A percentile compares a stretch with the other conserved stretches of the same genome.
Conservation (phyloP, 2,329 filamentous ascomycete species). For the Alternaria solani region DNA sequence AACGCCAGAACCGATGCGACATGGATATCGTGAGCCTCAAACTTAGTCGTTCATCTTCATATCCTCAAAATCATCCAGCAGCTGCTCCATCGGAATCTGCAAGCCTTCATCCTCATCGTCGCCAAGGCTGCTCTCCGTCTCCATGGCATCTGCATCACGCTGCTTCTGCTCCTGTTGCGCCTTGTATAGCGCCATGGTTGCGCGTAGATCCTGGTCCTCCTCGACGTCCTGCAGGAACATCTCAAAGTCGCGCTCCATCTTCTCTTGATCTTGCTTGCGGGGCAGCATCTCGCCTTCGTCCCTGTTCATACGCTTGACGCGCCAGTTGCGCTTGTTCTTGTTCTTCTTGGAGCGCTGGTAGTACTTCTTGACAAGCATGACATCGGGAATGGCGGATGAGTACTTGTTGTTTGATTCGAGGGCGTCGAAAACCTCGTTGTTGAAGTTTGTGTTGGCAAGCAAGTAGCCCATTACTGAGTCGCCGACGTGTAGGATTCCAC, state of each 20-base stretch:
- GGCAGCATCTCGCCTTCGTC: conserved; percentile 89
- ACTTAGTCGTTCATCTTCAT: conserved; percentile 69
- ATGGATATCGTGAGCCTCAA: not conserved
- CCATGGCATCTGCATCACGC: conserved; percentile 71
- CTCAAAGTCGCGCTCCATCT: conserved; percentile 93
- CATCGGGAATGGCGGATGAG: conserved; percentile 82
- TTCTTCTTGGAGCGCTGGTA: conserved; percentile 85
- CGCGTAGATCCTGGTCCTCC: conserved; percentile 87
- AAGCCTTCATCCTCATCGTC: conserved; percentile 63
- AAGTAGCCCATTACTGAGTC: conserved; percentile 97
- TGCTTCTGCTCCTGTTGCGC: conserved; percentile 62
- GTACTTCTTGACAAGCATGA: conserved; percentile 95
- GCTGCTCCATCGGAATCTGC: conserved; percentile 61
- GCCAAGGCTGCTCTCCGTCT: conserved; percentile 66
- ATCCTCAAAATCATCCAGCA: conserved; percentile 94
- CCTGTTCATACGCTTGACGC: conserved; percentile 89
- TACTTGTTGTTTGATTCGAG: conserved; percentile 80
- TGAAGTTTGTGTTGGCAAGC: conserved; percentile 88
- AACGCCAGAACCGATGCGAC: conserved; percentile 9
- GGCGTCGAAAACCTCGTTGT: conserved; percentile 84
- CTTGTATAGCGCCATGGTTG: conserved; percentile 88
- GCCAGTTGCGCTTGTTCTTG: conserved; percentile 76
- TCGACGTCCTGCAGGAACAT: conserved; percentile 97
- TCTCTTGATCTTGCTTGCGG: conserved; percentile 85
- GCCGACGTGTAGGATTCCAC: conserved; percentile 82